These are phyloP conservation scores for Tuber calosporum DNA, from an alignment of 495 filamentous ascomycete genomes.

Conservation along the genomic window DNA sequence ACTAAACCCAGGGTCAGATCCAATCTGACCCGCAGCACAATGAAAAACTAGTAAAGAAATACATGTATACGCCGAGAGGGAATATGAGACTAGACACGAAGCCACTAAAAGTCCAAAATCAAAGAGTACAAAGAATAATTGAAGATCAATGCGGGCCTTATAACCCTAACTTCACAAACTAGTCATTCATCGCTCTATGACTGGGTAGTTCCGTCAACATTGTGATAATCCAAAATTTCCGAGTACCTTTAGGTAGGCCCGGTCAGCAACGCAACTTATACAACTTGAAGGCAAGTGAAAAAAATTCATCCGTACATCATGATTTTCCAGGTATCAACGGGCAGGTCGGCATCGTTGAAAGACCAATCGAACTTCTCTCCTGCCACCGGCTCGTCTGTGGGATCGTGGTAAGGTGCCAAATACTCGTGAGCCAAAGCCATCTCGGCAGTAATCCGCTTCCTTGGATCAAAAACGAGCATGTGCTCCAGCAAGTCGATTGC, in stretches of 20 bases:
- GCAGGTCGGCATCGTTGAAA: constrained; percentile 98
- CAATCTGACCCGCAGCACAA: constrained; percentile 16
- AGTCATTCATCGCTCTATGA: constrained; percentile 11
- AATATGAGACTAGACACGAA: constrained; percentile 21
- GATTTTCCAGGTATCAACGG: constrained; percentile 99
- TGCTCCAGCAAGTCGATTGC: constrained; percentile 89
- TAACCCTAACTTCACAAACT: neutral
- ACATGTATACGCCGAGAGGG: constrained; percentile 35
- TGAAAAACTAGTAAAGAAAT: constrained; percentile 23
- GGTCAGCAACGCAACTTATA: constrained; percentile 8
- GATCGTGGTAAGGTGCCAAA: constrained; percentile 92
- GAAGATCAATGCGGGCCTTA: neutral
- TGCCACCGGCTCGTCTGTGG: constrained; percentile 87
- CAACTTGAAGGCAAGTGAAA: neutral
- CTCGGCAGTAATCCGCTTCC: constrained; percentile 76
- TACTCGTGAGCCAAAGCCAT: constrained; percentile 86
- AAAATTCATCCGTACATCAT: constrained; percentile 70
- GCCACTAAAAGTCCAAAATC: neutral
- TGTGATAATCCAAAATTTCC: constrained; percentile 98
- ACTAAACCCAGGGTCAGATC: constrained; percentile 1
- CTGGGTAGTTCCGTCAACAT: constrained; percentile 55
- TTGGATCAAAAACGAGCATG: constrained; percentile 97
- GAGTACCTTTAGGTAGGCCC: constrained; percentile 67
- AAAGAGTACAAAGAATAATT: neutral
- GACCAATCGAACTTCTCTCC: constrained; percentile 99